Conservation (phyloP, 257 asterid species). For the Solanum okadae region DNA sequence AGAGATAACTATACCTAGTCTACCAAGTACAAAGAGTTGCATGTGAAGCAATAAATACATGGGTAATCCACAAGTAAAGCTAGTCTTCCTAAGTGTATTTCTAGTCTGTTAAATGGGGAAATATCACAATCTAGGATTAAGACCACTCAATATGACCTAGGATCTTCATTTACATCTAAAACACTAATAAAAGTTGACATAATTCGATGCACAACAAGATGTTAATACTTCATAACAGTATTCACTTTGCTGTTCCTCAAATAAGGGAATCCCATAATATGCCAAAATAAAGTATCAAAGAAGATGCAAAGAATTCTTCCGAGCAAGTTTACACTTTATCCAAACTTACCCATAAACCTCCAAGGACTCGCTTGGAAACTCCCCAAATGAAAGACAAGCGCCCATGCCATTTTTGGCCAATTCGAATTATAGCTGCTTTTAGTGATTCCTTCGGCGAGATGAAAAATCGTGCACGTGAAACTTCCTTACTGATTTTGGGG, state of each 20-base stretch:
- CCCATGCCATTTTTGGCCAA: slow-evolving; percentile 82
- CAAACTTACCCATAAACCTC: slow-evolving; percentile 86
- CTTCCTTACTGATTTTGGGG: slow-evolving; percentile 47
- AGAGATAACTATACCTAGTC: neutral
- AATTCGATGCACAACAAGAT: neutral
- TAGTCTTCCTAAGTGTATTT: neutral
- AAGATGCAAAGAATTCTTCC: neutral
- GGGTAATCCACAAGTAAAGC: neutral
- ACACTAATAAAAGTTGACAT: neutral
- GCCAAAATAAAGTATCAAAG: neutral
- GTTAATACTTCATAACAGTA: neutral
- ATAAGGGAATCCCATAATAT: neutral
- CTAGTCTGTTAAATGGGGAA: neutral
- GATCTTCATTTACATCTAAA: neutral
- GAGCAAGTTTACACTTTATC: neutral
- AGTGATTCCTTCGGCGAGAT: slow-evolving; percentile 75
- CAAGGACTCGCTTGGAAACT: slow-evolving; percentile 62
- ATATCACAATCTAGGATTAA: neutral
- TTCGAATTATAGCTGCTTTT: slow-evolving; percentile 57
- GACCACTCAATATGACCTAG: neutral
- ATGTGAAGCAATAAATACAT: neutral
- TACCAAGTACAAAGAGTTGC: neutral
- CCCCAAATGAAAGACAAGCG: slow-evolving; percentile 69
- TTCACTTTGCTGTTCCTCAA: neutral
- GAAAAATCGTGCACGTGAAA: slow-evolving; percentile 42